Conservation (phyloP, 352 stramenopile genomes). For the Thalassiosira livingstoniorum region DNA sequence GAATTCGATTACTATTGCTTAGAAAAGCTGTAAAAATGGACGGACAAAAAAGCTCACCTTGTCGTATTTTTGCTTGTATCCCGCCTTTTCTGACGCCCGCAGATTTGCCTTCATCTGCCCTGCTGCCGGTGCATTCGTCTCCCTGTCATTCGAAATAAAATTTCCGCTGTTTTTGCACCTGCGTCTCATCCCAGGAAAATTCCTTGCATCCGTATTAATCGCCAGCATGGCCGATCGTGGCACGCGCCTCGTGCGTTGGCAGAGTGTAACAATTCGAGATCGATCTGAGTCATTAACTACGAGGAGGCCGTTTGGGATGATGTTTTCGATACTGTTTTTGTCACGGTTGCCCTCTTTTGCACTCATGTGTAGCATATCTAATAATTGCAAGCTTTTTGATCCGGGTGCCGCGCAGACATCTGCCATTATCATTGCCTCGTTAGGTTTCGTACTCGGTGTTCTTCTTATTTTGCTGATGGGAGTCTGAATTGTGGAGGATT, state of each 20-base stretch:
- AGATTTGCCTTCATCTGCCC: background rate
- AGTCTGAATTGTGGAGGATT: too few relatives aligned
- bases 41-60: background rate
- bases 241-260: conserved; percentile 21
- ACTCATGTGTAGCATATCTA: conserved; percentile 42
- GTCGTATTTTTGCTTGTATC: conserved; percentile 57
- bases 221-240: conserved; percentile 24
- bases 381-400: conserved; percentile 42
- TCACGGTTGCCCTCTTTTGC: background rate
- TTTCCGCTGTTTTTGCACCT: conserved; percentile 7
- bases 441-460: too few relatives aligned
- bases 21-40: conserved; percentile 14
- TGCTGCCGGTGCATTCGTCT: background rate
- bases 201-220: conserved; percentile 52
- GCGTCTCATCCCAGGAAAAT: conserved; percentile 47
- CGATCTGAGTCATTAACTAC: conserved; percentile 49
- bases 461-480: too few relatives aligned
- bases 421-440: conserved; percentile 8
- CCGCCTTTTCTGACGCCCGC: conserved; percentile 8
- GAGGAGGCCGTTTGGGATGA: conserved; percentile 25
- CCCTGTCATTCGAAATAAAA: background rate
- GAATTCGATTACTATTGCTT: conserved; percentile 25
- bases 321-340: background rate
- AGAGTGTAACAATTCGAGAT: conserved; percentile 39
- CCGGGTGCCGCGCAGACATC: conserved; percentile 51